Percentiles rank a stretch among this genome's conserved stretches.
These are phyloP conservation scores for Nothopassalora personata DNA, from an alignment of 2,329 filamentous ascomycete genomes.

Conservation along the genomic window DNA sequence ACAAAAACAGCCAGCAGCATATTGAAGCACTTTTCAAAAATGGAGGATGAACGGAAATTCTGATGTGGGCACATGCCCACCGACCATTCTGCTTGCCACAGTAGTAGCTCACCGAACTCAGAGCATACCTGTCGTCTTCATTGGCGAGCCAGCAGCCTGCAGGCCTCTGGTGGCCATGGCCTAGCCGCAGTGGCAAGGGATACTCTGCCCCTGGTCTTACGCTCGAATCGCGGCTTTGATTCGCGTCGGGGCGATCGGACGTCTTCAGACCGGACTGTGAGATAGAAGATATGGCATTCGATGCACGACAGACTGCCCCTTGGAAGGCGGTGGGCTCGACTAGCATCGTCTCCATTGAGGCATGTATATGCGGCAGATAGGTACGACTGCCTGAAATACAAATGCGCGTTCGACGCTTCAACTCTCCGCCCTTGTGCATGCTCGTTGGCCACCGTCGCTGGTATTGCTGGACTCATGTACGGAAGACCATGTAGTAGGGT, in stretches of 20 bases:
- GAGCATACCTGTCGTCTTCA: neutral
- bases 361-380: too few species aligned
- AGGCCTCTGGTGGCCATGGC: neutral
- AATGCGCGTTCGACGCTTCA: too few species aligned
- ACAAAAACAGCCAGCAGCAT: constrained; percentile 87
- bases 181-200: too few species aligned
- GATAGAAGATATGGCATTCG: neutral
- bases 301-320: neutral
- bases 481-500: too few species aligned
- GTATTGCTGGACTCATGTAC: too few species aligned
- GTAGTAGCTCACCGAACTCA: neutral
- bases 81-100: neutral
- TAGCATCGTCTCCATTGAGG: too few species aligned
- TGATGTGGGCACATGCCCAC: neutral
- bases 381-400: too few species aligned
- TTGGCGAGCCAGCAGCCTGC: neutral
- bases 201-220: neutral
- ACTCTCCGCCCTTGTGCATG: too few species aligned
- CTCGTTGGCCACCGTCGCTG: too few species aligned
- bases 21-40: constrained; percentile 77
- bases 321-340: too few species aligned
- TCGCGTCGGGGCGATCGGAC: neutral
- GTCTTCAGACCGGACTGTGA: neutral
- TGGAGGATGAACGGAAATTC: constrained; percentile 21
- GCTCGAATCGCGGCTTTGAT: neutral